phyloP scores from a whole-genome alignment of 805 yeast species.

The Sugiyamaella chiloensis region DNA sequence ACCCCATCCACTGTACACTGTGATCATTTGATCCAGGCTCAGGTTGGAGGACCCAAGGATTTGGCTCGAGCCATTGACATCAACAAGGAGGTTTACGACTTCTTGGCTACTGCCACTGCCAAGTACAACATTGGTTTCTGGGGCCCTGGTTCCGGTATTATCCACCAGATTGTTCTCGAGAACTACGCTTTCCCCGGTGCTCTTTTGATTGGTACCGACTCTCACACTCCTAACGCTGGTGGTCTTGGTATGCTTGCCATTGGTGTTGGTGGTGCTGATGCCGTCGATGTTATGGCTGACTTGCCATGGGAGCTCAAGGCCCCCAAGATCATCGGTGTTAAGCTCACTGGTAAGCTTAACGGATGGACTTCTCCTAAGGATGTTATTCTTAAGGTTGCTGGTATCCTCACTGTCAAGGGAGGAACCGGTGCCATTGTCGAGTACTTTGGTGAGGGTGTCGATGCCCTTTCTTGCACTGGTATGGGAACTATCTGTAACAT shows the following conservation, averaged over 20 bases:
- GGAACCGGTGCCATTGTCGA: slow-evolving; percentile 97
- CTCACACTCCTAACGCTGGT: slow-evolving; percentile 98
- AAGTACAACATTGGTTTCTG: slow-evolving; percentile 97
- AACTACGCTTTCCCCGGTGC: slow-evolving; percentile 98
- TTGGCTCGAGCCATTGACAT: slow-evolving; percentile 80
- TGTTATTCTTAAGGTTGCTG: slow-evolving; percentile 88
- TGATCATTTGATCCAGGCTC: slow-evolving; percentile 97
- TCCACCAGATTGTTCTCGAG: slow-evolving; percentile 94
- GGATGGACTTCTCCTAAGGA: slow-evolving; percentile 99
- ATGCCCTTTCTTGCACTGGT: slow-evolving; percentile 92
- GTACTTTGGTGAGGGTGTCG: slow-evolving; percentile 94
- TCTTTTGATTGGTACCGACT: slow-evolving; percentile 93
- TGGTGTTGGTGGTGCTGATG: slow-evolving; percentile 99
- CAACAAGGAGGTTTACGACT: slow-evolving; percentile 93
- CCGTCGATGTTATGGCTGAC: slow-evolving; percentile 93
- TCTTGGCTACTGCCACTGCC: slow-evolving; percentile 83
- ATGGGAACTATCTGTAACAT: slow-evolving; percentile 99
- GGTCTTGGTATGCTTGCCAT: slow-evolving; percentile 97
- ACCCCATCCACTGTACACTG: slow-evolving; percentile 97
- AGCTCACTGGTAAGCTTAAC: slow-evolving; percentile 83
- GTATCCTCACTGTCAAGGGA: slow-evolving; percentile 93
- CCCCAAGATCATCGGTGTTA: slow-evolving; percentile 92
- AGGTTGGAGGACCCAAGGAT: slow-evolving; percentile 83
- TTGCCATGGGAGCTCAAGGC: slow-evolving; percentile 98
- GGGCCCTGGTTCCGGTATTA: slow-evolving; percentile 99